Percentiles rank a stretch among this genome's conserved stretches.
phyloP scores from a whole-genome alignment of 2,329 filamentous ascomycete genomes.

The Penicillium psychrosexuale region DNA sequence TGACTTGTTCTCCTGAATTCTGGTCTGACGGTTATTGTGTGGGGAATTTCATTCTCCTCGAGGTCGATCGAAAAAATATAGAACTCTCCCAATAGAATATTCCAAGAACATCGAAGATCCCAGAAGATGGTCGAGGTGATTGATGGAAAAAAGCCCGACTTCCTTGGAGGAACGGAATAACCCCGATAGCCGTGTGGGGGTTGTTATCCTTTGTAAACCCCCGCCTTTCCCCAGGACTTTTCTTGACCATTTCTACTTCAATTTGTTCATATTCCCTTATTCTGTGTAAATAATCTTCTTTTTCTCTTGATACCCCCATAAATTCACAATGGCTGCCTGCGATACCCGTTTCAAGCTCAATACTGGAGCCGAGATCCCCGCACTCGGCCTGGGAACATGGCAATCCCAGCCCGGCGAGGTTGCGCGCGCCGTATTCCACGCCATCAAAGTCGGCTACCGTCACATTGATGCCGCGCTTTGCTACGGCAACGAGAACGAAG shows the following conservation, averaged over 20 bases:
- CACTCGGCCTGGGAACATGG: slow-evolving; percentile 65
- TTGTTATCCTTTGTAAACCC: background rate
- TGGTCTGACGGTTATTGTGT: background rate
- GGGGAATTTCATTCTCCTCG: background rate
- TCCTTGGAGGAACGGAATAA: background rate
- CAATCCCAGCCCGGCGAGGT: slow-evolving; percentile 60
- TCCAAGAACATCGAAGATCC: background rate
- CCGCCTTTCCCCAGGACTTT: background rate
- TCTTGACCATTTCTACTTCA: background rate
- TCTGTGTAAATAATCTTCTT: background rate
- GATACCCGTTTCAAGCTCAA: slow-evolving; percentile 60
- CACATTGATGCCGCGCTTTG: slow-evolving; percentile 42
- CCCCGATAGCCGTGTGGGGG: slow-evolving; percentile 13
- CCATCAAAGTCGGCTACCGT: slow-evolving; percentile 48
- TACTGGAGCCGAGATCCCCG: slow-evolving; percentile 61
- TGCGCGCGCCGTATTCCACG: slow-evolving; percentile 56
- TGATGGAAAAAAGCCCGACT: slow-evolving; percentile 19
- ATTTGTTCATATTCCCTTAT: background rate
- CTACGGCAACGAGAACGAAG: slow-evolving; percentile 68
- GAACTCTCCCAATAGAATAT: background rate
- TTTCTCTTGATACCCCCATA: background rate
- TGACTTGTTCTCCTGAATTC: background rate
- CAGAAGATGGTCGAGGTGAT: slow-evolving; percentile 9
- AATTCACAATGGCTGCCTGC: slow-evolving; percentile 49
- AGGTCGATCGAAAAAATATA: background rate